A percentile compares a stretch with the other conserved stretches of the same genome.
Evolutionary conservation across 352 stramenopile species (phyloP).

Genomic region (Aphanomyces cochlioides): DNA sequence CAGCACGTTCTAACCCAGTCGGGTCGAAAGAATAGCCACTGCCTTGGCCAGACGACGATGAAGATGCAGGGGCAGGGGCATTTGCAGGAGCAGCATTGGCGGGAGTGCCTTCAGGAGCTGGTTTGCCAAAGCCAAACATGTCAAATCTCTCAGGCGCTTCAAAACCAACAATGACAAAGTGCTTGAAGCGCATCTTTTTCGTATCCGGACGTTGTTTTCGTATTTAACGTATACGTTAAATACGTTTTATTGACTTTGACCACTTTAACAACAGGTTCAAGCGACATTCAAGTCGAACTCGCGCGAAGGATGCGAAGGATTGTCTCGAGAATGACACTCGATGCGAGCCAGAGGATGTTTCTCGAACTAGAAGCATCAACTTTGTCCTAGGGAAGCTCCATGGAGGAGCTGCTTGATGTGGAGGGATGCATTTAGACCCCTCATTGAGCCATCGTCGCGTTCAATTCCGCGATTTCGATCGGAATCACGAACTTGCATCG

Average conservation of each 20-base stretch:
- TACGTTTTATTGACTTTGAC: not conserved
- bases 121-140: conserved; percentile 69
- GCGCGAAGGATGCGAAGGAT: not conserved
- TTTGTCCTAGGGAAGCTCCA: too few relatives aligned
- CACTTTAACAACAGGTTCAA: not conserved
- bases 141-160: conserved; percentile 15
- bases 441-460: too few relatives aligned
- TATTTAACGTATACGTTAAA: conserved; percentile 14
- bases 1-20: conserved; percentile 94
- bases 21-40: conserved; percentile 91
- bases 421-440: too few relatives aligned
- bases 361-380: not conserved
- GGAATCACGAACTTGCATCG: too few relatives aligned
- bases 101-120: conserved; percentile 30
- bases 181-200: not conserved
- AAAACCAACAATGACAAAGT: conserved; percentile 21
- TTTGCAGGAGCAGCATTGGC: conserved; percentile 34
- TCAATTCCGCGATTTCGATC: too few relatives aligned
- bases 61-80: conserved; percentile 25
- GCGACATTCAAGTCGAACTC: not conserved
- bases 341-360: not conserved
- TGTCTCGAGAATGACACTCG: not conserved
- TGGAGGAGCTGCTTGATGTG: too few relatives aligned
- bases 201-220: not conserved
- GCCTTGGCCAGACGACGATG: not conserved